phyloP scores from a whole-genome alignment of 306 rosid species.

The Vigna radiata region DNA sequence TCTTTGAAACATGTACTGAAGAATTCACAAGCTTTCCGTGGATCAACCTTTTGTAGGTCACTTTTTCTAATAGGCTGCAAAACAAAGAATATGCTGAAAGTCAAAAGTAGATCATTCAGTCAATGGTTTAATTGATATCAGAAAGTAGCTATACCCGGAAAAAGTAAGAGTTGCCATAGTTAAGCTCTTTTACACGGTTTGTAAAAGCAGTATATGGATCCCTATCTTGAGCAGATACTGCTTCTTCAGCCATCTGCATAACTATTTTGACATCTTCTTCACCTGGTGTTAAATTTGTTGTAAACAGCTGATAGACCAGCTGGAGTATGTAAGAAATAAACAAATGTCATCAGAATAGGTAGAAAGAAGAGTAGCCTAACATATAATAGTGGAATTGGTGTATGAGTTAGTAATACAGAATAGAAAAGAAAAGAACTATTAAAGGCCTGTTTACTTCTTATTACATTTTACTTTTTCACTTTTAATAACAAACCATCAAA shows the following conservation, averaged over 20 bases:
- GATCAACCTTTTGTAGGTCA: constrained; percentile 88
- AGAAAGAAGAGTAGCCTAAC: constrained; percentile 18
- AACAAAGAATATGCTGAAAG: constrained; percentile 44
- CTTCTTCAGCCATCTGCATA: constrained; percentile 99
- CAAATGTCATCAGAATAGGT: constrained; percentile 25
- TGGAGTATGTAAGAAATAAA: constrained; percentile 45
- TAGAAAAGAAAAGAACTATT: neutral
- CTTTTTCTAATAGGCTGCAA: constrained; percentile 80
- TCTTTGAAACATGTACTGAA: constrained; percentile 93
- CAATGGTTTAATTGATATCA: constrained; percentile 40
- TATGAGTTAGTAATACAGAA: neutral
- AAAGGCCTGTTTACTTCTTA: neutral
- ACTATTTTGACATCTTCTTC: constrained; percentile 93
- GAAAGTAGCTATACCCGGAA: constrained; percentile 69
- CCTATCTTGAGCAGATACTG: constrained; percentile 93
- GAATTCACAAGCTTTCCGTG: constrained; percentile 90
- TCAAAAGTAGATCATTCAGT: constrained; percentile 38
- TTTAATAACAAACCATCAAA: neutral
- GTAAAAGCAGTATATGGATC: constrained; percentile 94
- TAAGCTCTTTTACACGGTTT: constrained; percentile 97
- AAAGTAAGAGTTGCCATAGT: constrained; percentile 95
- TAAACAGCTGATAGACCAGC: constrained; percentile 96
- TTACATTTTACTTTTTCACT: neutral
- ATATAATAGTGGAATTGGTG: constrained; percentile 25
- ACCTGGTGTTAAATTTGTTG: constrained; percentile 76